Evolutionary conservation across 768 basidiomycete species (phyloP).

Genomic region (Boletus insuetus): DNA sequence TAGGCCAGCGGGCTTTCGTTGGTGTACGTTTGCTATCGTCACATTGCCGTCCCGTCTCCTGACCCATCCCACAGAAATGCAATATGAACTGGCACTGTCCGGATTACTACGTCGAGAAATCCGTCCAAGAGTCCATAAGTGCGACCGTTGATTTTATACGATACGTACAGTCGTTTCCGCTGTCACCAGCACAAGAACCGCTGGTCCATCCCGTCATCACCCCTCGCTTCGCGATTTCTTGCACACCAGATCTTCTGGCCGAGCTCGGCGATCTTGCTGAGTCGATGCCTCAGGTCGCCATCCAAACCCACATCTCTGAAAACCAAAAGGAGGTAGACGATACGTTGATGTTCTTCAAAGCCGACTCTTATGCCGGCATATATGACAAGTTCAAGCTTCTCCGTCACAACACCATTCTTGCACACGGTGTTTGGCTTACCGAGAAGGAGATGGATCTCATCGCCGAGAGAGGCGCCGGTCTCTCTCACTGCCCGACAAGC

Average conservation of each 20-base stretch:
- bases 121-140: conserved; percentile 52
- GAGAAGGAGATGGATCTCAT: conserved; percentile 74
- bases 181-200: conserved; percentile 37
- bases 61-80: conserved; percentile 29
- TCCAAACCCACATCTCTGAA: conserved; percentile 94
- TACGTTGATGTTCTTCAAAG: conserved; percentile 66
- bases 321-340: conserved; percentile 69
- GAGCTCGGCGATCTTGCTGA: conserved; percentile 59
- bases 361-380: conserved; percentile 68
- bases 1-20: conserved; percentile 84
- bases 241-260: conserved; percentile 65
- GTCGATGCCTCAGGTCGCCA: conserved; percentile 57
- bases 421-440: conserved; percentile 80
- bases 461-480: conserved; percentile 59
- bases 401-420: conserved; percentile 77
- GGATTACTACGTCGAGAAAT: conserved; percentile 65
- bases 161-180: conserved; percentile 60
- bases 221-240: conserved; percentile 95
- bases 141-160: conserved; percentile 64
- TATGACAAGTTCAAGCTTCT: conserved; percentile 82
- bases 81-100: conserved; percentile 62
- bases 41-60: background rate
- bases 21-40: conserved; percentile 52
- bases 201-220: conserved; percentile 90
- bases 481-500: conserved; percentile 92